phyloP scores from a whole-genome alignment of 2,329 filamentous ascomycete species.

The Botryotinia narcissicola region DNA sequence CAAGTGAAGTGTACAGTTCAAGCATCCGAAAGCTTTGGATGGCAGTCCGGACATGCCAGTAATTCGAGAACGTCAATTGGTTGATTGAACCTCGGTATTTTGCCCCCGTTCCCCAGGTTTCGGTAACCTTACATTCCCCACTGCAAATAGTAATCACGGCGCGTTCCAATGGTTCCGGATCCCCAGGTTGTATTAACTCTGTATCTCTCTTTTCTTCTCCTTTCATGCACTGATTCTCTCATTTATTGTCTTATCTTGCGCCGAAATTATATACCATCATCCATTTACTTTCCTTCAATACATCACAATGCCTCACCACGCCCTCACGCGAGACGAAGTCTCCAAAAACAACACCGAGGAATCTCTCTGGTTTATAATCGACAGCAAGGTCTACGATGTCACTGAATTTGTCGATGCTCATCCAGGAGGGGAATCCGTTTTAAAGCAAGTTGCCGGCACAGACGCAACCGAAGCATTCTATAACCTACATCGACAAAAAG shows the following conservation, averaged over 20 bases:
- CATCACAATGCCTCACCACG: slow-evolving; percentile 35
- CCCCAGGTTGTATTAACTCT: background rate
- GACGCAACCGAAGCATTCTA: slow-evolving; percentile 85
- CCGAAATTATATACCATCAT: background rate
- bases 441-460: slow-evolving; percentile 75
- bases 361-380: slow-evolving; percentile 73
- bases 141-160: background rate
- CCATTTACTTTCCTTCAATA: background rate
- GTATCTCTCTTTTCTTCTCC: background rate
- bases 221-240: background rate
- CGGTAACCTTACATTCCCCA: background rate
- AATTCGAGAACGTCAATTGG: slow-evolving; percentile 1
- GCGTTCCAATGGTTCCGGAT: background rate
- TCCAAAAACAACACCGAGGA: slow-evolving; percentile 74
- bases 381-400: slow-evolving; percentile 83
- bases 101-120: slow-evolving; percentile 10
- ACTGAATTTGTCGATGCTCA: slow-evolving; percentile 83
- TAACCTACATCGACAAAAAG: slow-evolving; percentile 88
- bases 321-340: slow-evolving; percentile 59
- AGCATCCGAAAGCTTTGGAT: background rate
- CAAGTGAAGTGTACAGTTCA: background rate
- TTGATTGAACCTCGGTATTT: slow-evolving; percentile 5
- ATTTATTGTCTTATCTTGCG: background rate
- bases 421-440: slow-evolving; percentile 73
- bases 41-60: background rate